Evolutionary conservation across 768 basidiomycete genomes (phyloP), one percentile per base, ranked within the genome.

Genomic region (Fomitopsis serialis): DNA sequence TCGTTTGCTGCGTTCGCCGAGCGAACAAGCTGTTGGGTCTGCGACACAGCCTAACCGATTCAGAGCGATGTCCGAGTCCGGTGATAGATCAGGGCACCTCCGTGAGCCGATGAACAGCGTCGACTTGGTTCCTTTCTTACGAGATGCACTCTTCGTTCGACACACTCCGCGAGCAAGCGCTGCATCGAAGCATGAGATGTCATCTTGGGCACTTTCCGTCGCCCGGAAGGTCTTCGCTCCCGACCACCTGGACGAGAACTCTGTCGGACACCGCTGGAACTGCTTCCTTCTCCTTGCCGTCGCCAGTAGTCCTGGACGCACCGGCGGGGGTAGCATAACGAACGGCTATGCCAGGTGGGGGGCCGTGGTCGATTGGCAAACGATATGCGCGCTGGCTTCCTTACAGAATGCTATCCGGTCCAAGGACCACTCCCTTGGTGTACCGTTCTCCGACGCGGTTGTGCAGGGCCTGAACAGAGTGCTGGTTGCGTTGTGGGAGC

Each of bases 401-500:
- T n/a, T 48, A 53, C 23, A 54, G 56, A 15, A 22, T 55, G 10
- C n/a, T 57, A 2, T 47, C 17, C 23, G 22, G 23, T 23, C 11
- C 27, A 12, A n/a, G 17, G n/a, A 24, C 25, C 24, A 37, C n/a
- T 7, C 5, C 21, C 21, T 22, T 22, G 21, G 37, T 5, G 15
- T 40, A 27, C 21, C 47, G 3, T 42, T 58, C 9, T 7, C 51
- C 1, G 21, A 35, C 32, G 49, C 53, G 2, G 36, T 54, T 15
- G 25, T 37, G 12, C 53, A 55, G 6, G 57, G 53, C 35, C 40
- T 58, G 21, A 53, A 37, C 8, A 37, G 49, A 13, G 46, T 61
- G n/a, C 32, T 61, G 21, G 45, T 52, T 9, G 64, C n/a, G 64
- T 65, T 60, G 67, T 77, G 36, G 48, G 62, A 8, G 58, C 67